Evolutionary conservation across 2,329 filamentous ascomycete species (phyloP), one percentile per base, ranked within the genome.

Genomic region (Rachicladosporium sp.): DNA sequence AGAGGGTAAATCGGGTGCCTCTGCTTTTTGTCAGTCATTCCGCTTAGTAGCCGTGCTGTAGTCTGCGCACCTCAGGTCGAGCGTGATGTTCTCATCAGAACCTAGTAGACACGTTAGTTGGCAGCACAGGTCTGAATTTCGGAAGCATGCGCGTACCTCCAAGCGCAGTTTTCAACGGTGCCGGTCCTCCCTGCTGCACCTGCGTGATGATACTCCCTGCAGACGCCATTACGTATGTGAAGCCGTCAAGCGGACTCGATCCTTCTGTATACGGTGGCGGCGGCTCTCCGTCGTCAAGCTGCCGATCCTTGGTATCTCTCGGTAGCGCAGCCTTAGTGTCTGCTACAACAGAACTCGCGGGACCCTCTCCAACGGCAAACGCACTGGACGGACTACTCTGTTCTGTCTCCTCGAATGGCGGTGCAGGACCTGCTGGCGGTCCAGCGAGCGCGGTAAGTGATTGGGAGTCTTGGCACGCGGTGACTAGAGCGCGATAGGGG

Each of bases 201-300:
- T 98, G 91, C 65, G 91, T 98, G 68, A 98, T 93, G 60, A 98
- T 94, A 76, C 91, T 96, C 72, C 89, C 89, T 66, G 89, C 88
- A 62, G 87, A 84, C 66, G 91, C 88, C 91, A 98, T 98, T 61
- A 94, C 77, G 76, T 93, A 98, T 54, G 82, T 80, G 59, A 98
- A 98, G 42, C 86, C 85, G 45, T 82, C 75, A 61, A 98, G 78
- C 46, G 91, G 91, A 68, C 86, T 95, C 45, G 79, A 82, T 54
- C 89, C 88, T 76, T 96, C 89, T 51, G 84, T 87, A 63, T 98
- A 98, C 42, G 91, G 89, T 43, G 91, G 91, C 45, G 91, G 91
- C 43, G 89, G 89, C 68, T 96, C 91, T 64, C 77, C 75, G 66
- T 96, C 89, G 69, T 80, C 76, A 43, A 73, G 57, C 30, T 78